Base-by-base conservation (phyloP, 345 rosid genomes). In the Hypericum androsaemum region DNA sequence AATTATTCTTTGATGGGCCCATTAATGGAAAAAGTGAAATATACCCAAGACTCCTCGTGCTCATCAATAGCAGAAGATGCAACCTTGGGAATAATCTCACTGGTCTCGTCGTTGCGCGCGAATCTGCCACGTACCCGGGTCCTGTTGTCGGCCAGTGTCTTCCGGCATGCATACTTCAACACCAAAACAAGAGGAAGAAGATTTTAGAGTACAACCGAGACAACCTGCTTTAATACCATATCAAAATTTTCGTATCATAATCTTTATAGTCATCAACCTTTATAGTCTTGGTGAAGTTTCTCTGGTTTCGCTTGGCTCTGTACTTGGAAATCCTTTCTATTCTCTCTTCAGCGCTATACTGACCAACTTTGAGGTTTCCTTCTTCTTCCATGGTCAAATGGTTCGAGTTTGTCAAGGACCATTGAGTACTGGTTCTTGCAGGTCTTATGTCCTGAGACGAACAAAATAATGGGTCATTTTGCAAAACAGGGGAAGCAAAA, bases 81-180 rank as follows among this genome's bases (percentile, higher is more conserved):
- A 52, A 63, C 67, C 58, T 82, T 87, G 54, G 88, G 75, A n/a
- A n/a, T n/a, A 74, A 54, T 68, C 59, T 88, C 84, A 39, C 64
- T 65, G 7, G 58, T 41, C 52, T 89, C 96, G 43, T 89, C 96
- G 58, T 80, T 89, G 43, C 96, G 88, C 32, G 96, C 97, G 64
- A 89, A 89, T 63, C 97, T 84, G 72, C 97, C 97, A 61, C 94
- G 97, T 69, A 86, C 73, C 13, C 97, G 80, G 0, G 90, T 90
- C 48, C 97, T 66, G 66, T 71, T 89, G 89, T 89, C 90, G 22
- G 97, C 97, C 49, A 89, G 79, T 37, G 90, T 82, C 81, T 89
- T 86, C 14, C 97, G 81, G 59, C 96, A 89, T 61, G 90, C 96
- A 66, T 89, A 89, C 97, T 87, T 50, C 51, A 38, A 61, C 67